phyloP scores from a whole-genome alignment of 768 basidiomycete species.

The Lactarius hengduanensis region DNA sequence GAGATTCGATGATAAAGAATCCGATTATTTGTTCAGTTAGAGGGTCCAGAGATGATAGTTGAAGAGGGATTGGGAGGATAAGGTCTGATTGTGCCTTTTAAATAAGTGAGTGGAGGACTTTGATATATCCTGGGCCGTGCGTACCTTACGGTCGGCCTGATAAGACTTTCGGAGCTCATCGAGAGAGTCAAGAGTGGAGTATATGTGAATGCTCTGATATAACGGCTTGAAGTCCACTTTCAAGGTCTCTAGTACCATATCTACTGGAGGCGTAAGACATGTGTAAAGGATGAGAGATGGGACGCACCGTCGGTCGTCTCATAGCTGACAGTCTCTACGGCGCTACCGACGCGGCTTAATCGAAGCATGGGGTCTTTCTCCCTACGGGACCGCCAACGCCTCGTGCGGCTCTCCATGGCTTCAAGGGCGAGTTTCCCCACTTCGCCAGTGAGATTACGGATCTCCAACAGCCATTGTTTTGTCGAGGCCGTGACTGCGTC shows the following conservation, averaged over 20 bases:
- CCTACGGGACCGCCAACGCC: constrained; percentile 79
- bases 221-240: constrained; percentile 92
- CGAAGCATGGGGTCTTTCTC: constrained; percentile 83
- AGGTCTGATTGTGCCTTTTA: constrained; percentile 92
- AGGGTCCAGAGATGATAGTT: constrained; percentile 62
- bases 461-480: constrained; percentile 96
- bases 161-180: constrained; percentile 89
- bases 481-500: constrained; percentile 91
- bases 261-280: constrained; percentile 42
- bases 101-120: constrained; percentile 4
- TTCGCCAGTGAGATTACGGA: constrained; percentile 80
- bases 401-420: constrained; percentile 79
- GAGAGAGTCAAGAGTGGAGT: constrained; percentile 85
- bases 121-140: constrained; percentile 7
- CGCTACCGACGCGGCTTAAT: constrained; percentile 80
- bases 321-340: constrained; percentile 87
- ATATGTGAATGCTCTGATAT: constrained; percentile 96
- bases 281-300: neutral
- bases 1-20: constrained; percentile 94
- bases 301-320: constrained; percentile 92
- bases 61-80: constrained; percentile 77
- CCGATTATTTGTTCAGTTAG: constrained; percentile 93
- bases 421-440: constrained; percentile 89
- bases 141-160: constrained; percentile 93
- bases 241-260: constrained; percentile 83